Evolutionary conservation across 345 rosid species (phyloP).

Genomic region (Moringa oleifera): DNA sequence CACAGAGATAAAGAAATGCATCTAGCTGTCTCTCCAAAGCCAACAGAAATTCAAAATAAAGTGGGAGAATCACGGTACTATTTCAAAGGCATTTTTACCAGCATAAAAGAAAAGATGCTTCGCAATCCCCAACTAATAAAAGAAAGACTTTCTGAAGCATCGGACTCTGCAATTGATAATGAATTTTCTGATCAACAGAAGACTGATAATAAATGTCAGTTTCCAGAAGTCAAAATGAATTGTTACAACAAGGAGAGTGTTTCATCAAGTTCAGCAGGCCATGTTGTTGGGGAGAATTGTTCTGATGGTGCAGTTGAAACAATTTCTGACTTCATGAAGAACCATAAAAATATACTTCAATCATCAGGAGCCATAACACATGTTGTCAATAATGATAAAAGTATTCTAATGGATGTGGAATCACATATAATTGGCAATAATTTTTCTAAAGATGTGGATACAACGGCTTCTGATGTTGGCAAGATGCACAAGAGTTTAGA

Average conservation of each 20-base stretch:
- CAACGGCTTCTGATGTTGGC: background rate
- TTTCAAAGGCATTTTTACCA: slow-evolving; percentile 21
- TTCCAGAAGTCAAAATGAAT: slow-evolving; percentile 1
- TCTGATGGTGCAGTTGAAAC: slow-evolving; percentile 1
- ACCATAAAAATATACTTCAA: background rate
- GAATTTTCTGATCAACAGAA: slow-evolving; percentile 1
- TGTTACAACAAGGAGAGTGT: background rate
- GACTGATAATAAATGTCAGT: background rate
- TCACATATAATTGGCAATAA: background rate
- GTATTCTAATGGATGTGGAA: background rate
- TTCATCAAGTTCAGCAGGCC: slow-evolving; percentile 8
- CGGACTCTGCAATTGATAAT: slow-evolving; percentile 5
- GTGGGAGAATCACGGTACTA: slow-evolving; percentile 14
- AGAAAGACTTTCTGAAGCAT: slow-evolving; percentile 13
- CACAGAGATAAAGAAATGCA: slow-evolving; percentile 17
- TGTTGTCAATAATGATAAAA: background rate
- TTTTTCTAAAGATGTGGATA: background rate
- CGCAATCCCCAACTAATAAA: slow-evolving; percentile 6
- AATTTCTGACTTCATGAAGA: background rate
- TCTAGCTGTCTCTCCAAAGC: slow-evolving; percentile 1
- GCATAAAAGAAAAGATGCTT: slow-evolving; percentile 20
- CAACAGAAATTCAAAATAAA: background rate
- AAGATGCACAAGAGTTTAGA: background rate
- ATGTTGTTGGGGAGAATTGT: background rate
- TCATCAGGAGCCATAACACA: background rate